Base-by-base conservation (phyloP, 1,284 basidiomycete species). In the Laetiporus sulphureus region DNA sequence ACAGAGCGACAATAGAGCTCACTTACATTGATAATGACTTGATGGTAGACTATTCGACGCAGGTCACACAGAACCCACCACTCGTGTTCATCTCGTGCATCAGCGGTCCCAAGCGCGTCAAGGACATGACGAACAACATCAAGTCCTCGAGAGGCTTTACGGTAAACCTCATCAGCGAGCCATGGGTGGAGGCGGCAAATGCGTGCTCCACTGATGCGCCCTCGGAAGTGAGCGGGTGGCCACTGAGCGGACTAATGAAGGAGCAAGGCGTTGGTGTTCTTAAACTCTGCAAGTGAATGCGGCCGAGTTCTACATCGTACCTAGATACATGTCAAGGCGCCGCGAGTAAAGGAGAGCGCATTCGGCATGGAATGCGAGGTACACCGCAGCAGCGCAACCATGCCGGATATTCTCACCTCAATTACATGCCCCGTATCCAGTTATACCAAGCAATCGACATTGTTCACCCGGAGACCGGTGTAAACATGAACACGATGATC, bases 291-390 rank as follows among this genome's bases (percentile, higher is more conserved):
- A 7, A 10, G 32, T 32, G 10, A 32, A 18, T 32, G 6, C n/a
- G n/a, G n/a, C n/a, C n/a, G n/a, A n/a, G n/a, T n/a, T n/a, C n/a
- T n/a, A n/a, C n/a, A n/a, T n/a, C n/a, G n/a, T n/a, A n/a, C n/a
- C n/a, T 13, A 58, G 57, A 29, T 48, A 5, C 45, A 67, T 36
- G 75, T 88, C 37, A 75, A 75, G 52, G 74, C 83, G 1, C 67
- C 83, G 12, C 71, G 80, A 39, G 83, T 89, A 2, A 74, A 70
- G 45, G 85, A 89, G 61, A 79, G 82, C 52, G 75, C 76, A 6
- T 76, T 87, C 50, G 75, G 75, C 45, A 74, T 89, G 67, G 86
- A 88, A 64, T 89, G 84, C 66, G 71, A 74, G 66, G 76, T 76
- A 54, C 41, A 63, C 54, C 13, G 8, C 8, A 8, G 4, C 29